A percentile compares a stretch with the other conserved stretches of the same genome.
These are phyloP conservation scores for Astrothelium macrocarpum DNA, from an alignment of 495 filamentous ascomycete species.

Conservation along the genomic window DNA sequence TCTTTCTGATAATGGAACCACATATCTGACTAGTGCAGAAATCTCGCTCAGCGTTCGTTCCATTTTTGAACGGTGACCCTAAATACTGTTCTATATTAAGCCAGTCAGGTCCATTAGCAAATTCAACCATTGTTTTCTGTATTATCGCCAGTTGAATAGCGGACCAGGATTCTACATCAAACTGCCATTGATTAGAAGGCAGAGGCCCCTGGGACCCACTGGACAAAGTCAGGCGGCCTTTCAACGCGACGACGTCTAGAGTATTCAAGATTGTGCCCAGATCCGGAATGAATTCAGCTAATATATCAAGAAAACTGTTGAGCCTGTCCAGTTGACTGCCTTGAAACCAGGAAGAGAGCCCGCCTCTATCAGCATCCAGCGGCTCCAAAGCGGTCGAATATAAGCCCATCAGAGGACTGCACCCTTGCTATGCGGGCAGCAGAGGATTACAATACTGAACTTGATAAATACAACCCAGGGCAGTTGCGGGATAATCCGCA, in stretches of 20 bases:
- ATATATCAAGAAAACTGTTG: background rate
- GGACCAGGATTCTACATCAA: background rate
- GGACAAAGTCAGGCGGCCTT: background rate
- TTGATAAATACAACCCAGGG: background rate
- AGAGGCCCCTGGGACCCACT: background rate
- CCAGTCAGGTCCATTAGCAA: background rate
- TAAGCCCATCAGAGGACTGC: background rate
- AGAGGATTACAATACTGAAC: background rate
- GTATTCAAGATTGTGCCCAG: background rate
- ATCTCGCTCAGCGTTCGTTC: background rate
- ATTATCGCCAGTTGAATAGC: background rate
- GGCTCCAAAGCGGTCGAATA: background rate
- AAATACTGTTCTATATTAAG: background rate
- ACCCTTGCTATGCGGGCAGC: background rate
- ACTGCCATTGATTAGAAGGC: background rate
- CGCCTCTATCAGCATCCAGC: background rate
- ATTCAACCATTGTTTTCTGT: background rate
- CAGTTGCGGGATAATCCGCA: background rate
- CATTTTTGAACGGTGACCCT: background rate
- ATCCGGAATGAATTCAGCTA: background rate
- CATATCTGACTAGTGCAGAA: constrained; percentile 10
- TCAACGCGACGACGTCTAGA: background rate
- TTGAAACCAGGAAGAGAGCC: background rate
- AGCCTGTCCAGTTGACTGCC: background rate
- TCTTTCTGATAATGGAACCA: background rate